These are phyloP conservation scores for Xerocomus cyaneibrunnescens DNA, from an alignment of 1,284 basidiomycete genomes.

Conservation along the genomic window DNA sequence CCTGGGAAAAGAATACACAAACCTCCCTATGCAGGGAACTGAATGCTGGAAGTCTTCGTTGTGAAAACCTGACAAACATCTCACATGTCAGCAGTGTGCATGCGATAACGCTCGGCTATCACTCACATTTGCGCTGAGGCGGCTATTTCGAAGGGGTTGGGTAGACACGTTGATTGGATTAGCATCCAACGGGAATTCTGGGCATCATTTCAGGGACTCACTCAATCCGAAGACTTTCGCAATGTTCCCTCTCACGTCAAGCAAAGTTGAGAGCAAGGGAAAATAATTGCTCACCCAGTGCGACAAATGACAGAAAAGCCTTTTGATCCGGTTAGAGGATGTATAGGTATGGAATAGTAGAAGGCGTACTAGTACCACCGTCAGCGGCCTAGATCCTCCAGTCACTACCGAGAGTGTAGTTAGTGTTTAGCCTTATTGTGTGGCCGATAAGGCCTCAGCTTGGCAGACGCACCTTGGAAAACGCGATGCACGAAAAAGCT, in stretches of 20 bases:
- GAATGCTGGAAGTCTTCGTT: conserved; percentile 25
- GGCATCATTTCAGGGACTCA: conserved; percentile 12
- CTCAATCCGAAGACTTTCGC: conserved; percentile 37
- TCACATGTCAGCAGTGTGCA: conserved; percentile 6
- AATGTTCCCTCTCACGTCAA: conserved; percentile 15
- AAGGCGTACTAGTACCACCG: conserved; percentile 20
- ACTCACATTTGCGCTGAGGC: conserved; percentile 32
- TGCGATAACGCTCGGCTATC: background rate
- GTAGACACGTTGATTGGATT: background rate
- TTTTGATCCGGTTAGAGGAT: conserved; percentile 13
- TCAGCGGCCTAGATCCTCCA: conserved; percentile 11
- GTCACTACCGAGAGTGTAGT: conserved; percentile 22
- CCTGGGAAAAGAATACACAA: background rate
- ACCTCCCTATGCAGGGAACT: conserved; percentile 25
- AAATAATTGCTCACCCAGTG: conserved; percentile 20
- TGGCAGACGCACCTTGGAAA: conserved; percentile 28
- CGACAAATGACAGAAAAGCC: conserved; percentile 21
- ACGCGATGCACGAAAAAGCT: conserved; percentile 39
- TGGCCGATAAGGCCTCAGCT: background rate
- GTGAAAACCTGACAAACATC: conserved; percentile 18
- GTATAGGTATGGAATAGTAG: background rate
- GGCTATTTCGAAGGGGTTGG: conserved; percentile 11
- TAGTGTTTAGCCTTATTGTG: background rate
- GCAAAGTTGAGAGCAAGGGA: background rate
- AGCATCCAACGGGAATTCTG: background rate